Conservation (phyloP, 257 asterid genomes). For the Jacaranda copaia region DNA sequence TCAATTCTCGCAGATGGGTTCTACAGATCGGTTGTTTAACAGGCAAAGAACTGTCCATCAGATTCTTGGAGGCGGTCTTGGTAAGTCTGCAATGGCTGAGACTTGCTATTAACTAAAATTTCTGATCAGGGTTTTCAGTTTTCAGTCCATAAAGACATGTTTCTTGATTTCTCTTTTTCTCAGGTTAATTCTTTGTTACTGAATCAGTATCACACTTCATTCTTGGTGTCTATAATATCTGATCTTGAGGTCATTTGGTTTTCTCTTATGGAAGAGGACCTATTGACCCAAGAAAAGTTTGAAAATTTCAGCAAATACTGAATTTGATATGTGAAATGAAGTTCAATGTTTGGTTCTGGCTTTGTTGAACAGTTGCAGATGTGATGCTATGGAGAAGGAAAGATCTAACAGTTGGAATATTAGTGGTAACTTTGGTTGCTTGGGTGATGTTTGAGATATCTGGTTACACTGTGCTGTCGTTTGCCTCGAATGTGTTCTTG, state of each 20-base stretch:
- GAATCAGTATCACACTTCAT: neutral
- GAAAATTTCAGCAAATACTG: slow-evolving; percentile 6
- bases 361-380: slow-evolving; percentile 74
- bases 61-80: slow-evolving; percentile 83
- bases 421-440: slow-evolving; percentile 60
- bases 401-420: slow-evolving; percentile 58
- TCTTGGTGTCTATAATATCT: slow-evolving; percentile 7
- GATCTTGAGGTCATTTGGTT: neutral
- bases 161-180: neutral
- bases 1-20: slow-evolving; percentile 59
- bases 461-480: slow-evolving; percentile 72
- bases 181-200: neutral
- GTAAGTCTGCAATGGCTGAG: slow-evolving; percentile 48
- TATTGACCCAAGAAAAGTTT: slow-evolving; percentile 23
- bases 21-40: slow-evolving; percentile 66
- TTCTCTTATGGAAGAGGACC: too few species aligned
- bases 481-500: slow-evolving; percentile 72
- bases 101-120: neutral
- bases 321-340: slow-evolving; percentile 22
- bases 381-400: slow-evolving; percentile 79
- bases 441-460: slow-evolving; percentile 91
- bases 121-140: slow-evolving; percentile 19
- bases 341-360: slow-evolving; percentile 8
- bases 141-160: neutral
- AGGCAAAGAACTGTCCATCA: slow-evolving; percentile 74